These are phyloP conservation scores for Podila epicladia DNA, from an alignment of 192 early-diverging fungal genomes.

Conservation along the genomic window DNA sequence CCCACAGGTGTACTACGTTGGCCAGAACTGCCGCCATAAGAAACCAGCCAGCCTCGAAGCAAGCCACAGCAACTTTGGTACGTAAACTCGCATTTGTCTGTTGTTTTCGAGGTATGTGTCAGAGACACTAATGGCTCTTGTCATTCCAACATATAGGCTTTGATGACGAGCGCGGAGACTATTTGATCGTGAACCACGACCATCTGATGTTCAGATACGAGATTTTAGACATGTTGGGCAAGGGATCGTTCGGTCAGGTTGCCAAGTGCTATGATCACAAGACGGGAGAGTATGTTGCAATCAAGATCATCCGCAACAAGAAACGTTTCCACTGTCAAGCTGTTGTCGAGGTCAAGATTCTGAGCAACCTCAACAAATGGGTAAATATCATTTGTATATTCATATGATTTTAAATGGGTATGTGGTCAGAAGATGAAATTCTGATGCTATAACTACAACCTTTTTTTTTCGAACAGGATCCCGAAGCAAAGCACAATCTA, in stretches of 20 bases:
- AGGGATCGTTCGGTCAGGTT: slow-evolving; percentile 93
- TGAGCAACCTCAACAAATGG: slow-evolving; percentile 85
- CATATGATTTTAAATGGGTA: background rate
- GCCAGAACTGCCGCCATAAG: slow-evolving; percentile 72
- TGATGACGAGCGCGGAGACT: slow-evolving; percentile 97
- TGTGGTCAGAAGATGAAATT: no score
- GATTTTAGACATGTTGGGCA: slow-evolving; percentile 88
- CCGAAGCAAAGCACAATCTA: slow-evolving; percentile 78
- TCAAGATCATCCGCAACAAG: slow-evolving; percentile 97
- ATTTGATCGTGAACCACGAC: slow-evolving; percentile 86
- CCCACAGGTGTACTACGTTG: slow-evolving; percentile 90
- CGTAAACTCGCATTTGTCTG: background rate
- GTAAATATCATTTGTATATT: slow-evolving; percentile 48
- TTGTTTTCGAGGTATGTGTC: background rate
- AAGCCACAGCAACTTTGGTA: slow-evolving; percentile 65
- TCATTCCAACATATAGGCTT: slow-evolving; percentile 29
- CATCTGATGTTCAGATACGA: slow-evolving; percentile 96
- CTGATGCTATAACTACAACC: background rate
- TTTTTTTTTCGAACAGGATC: slow-evolving; percentile 66
- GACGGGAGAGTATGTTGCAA: slow-evolving; percentile 82
- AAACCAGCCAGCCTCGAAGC: slow-evolving; percentile 68
- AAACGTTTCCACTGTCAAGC: slow-evolving; percentile 97
- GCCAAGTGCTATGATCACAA: slow-evolving; percentile 96
- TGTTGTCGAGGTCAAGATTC: slow-evolving; percentile 92
- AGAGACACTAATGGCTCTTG: background rate